A percentile compares a stretch with the other conserved stretches of the same genome.
These are phyloP conservation scores for Pythium chondricola DNA, from an alignment of 352 stramenopile genomes.

Conservation along the genomic window DNA sequence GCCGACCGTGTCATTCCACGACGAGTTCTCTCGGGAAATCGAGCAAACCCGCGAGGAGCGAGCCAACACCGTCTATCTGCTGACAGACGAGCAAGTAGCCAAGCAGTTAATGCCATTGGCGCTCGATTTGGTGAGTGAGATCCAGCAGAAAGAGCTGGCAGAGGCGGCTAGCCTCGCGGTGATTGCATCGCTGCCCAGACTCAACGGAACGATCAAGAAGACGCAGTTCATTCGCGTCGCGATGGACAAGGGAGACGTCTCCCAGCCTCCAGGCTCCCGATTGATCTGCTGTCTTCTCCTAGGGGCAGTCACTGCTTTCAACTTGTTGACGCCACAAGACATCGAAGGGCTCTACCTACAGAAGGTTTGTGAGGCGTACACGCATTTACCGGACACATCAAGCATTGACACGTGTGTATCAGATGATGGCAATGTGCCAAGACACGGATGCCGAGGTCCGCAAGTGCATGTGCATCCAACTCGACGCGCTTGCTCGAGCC, in stretches of 20 bases:
- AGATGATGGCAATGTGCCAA: constrained; percentile 85
- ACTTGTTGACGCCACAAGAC: constrained; percentile 54
- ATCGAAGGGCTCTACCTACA: constrained; percentile 80
- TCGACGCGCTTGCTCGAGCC: constrained; percentile 62
- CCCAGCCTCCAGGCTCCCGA: constrained; percentile 63
- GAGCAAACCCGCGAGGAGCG: constrained; percentile 42
- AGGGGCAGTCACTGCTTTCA: constrained; percentile 64
- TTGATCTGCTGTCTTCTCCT: constrained; percentile 74
- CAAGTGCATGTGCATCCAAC: constrained; percentile 78
- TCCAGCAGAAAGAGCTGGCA: constrained; percentile 72
- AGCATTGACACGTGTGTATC: no score
- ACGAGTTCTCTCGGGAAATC: constrained; percentile 52
- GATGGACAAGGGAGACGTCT: constrained; percentile 81
- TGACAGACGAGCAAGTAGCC: constrained; percentile 67
- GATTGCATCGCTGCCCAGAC: constrained; percentile 50
- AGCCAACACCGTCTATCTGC: constrained; percentile 53
- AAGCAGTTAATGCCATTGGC: constrained; percentile 69
- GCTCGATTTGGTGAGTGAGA: constrained; percentile 68
- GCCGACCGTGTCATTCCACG: constrained; percentile 47
- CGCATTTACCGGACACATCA: no score
- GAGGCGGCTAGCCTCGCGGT: constrained; percentile 54
- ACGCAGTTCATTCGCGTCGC: constrained; percentile 81
- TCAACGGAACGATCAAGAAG: constrained; percentile 62
- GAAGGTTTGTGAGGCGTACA: constrained; percentile 41
- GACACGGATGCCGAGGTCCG: constrained; percentile 80